Base-by-base conservation (phyloP, 2,329 filamentous ascomycete genomes). In the Neonectria sp. region DNA sequence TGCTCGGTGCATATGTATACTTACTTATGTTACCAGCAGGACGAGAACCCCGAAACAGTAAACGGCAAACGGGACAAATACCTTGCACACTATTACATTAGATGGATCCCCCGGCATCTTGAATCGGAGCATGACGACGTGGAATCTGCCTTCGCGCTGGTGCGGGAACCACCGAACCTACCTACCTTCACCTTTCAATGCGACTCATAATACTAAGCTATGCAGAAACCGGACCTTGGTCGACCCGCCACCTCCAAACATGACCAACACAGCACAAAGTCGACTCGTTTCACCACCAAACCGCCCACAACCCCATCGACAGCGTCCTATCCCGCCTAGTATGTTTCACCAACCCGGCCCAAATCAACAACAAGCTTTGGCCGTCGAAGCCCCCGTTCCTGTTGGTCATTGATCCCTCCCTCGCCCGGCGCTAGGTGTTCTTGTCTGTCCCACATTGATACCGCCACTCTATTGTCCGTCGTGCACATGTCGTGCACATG, bases 271-370 rank as follows among this genome's bases (percentile, higher is more conserved):
- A 37, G 35, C 35, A 53, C n/a, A 6, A 33, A 51, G 31, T 55
- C 55, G 31, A 45, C 13, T 40, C 49, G 55, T 65, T 65, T 65
- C 56, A 60, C 56, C 25, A 53, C n/a, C 35, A n/a, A 9, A n/a
- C 33, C 37, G n/a, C 27, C 31, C 60, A 45, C 46, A 52, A 46
- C 15, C 13, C 51, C 51, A 53, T 53, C 31, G 15, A n/a, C 31
- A 35, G n/a, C 35, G 25, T 53, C 45, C 35, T 45, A 33, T 57
- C 40, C 17, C 49, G 17, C 45, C 17, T 58, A 60, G 51, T 51
- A 52, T 29, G 63, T 65, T 65, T 65, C 63, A 65, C 56, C 37
- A 64, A 25, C 62, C 40, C 37, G n/a, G 43, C n/a, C 49, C 40
- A 29, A 35, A 27, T 43, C 31, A 17, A 33, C 40, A 9, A 49